phyloP scores from a whole-genome alignment of 345 rosid species.

The Eutrema japonicum region DNA sequence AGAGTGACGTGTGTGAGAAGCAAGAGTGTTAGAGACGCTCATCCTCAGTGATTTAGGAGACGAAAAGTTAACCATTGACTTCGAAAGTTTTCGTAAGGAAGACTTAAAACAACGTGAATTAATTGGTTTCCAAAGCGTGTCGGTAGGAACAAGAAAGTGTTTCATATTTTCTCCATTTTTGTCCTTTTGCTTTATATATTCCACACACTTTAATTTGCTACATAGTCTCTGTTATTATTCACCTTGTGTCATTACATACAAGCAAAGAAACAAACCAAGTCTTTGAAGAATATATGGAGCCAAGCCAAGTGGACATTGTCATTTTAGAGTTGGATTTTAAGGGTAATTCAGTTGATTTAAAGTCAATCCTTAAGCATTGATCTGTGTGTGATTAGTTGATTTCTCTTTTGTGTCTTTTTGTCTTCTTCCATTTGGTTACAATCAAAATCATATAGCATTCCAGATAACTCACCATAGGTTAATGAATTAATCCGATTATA shows the following conservation, averaged over 20 bases:
- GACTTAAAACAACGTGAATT: conserved; percentile 1
- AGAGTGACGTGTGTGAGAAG: neutral
- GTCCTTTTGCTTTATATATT: conserved; percentile 34
- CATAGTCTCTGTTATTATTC: conserved; percentile 21
- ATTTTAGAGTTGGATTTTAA: conserved; percentile 23
- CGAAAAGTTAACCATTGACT: neutral
- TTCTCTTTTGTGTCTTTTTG: neutral
- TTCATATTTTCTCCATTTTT: conserved; percentile 31
- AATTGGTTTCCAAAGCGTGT: conserved; percentile 11
- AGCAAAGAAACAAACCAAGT: conserved; percentile 6
- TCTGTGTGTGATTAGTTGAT: conserved; percentile 32
- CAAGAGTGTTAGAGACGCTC: neutral
- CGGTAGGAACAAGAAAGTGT: conserved; percentile 33
- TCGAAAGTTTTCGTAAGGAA: neutral
- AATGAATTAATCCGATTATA: neutral
- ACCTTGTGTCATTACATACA: conserved; percentile 20
- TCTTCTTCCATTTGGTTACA: conserved; percentile 29
- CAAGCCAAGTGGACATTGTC: conserved; percentile 34
- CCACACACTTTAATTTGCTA: conserved; percentile 32
- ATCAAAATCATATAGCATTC: neutral
- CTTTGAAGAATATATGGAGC: conserved; percentile 35
- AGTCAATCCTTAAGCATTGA: conserved; percentile 40
- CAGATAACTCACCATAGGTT: neutral
- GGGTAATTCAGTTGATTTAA: conserved; percentile 16
- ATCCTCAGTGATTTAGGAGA: neutral